Base-by-base conservation (phyloP, 768 basidiomycete genomes). In the Leccinum truebloodii region DNA sequence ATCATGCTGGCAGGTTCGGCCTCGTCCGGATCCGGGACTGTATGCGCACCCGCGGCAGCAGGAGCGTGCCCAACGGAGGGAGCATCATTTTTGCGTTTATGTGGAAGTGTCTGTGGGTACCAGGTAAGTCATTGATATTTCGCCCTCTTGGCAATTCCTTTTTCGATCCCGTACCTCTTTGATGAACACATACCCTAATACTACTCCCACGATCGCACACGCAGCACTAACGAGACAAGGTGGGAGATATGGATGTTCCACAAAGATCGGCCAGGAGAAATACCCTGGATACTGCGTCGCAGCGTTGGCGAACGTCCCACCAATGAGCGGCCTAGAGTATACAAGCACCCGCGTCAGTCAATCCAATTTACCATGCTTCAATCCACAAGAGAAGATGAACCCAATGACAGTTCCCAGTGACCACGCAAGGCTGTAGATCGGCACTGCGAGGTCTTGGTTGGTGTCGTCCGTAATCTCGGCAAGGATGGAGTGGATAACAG, bases 391-490 rank as follows among this genome's bases (percentile, higher is more conserved):
- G 6, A 59, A 13, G 5, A 61, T 73, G 2, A 61, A 84, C 83
- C 83, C 84, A 34, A 87, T 74, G 54, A 85, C 79, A 3, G 79
- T 76, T 4, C 85, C 86, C 0, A 84, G 56, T 16, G 85, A 81
- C 84, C 83, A 86, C 49, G 80, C 78, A 13, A 87, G 71, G 10
- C 81, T 81, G 63, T 84, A 87, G 13, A 87, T 74, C 3, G 86
- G 81, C 65, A 84, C 84, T 14, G 83, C 84, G 24, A 79, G 64
- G 6, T 82, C 80, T 71, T 86, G 83, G 62, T 89, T 87, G 8
- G 82, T 82, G 8, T 80, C 69, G 66, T 89, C 85, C 8, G 86
- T 86, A 28, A 89, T 74, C 69, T 89, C 87, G 3, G 82, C 80
- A 0, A 89, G 75, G 22, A 85, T 79, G 2, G 83, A 82, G 55